phyloP scores from a whole-genome alignment of 2,329 filamentous ascomycete species.

The Ophidiomyces ophidiicola region DNA sequence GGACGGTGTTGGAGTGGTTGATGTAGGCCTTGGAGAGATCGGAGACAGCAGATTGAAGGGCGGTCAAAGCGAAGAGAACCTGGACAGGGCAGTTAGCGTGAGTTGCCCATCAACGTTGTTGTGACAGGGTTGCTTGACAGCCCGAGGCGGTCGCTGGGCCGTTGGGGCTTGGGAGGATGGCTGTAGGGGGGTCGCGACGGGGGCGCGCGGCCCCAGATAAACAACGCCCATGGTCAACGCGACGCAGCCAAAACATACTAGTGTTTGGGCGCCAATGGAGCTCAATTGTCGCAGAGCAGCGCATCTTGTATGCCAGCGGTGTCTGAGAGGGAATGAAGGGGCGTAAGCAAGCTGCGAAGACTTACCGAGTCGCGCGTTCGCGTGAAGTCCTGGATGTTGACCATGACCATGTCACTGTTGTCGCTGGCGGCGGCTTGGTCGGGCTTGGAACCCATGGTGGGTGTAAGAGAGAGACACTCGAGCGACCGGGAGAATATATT shows the following conservation, averaged over 20 bases:
- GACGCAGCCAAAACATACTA: slow-evolving; percentile 3
- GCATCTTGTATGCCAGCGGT: too few species aligned
- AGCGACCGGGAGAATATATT: too few species aligned
- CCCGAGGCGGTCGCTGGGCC: background rate
- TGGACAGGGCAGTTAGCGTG: slow-evolving; percentile 32
- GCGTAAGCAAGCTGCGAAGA: slow-evolving; percentile 17
- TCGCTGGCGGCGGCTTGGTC: slow-evolving; percentile 24
- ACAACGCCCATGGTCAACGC: background rate
- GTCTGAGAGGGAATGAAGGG: background rate
- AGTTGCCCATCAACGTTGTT: background rate
- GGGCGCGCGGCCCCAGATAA: too few species aligned
- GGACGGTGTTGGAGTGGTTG: slow-evolving; percentile 72
- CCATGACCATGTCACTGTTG: slow-evolving; percentile 27
- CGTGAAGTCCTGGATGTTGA: slow-evolving; percentile 61
- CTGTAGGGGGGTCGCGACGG: background rate
- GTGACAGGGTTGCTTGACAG: background rate
- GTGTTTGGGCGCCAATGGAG: background rate
- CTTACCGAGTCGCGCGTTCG: slow-evolving; percentile 73
- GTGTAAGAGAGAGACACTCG: too few species aligned
- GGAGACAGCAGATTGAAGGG: slow-evolving; percentile 66
- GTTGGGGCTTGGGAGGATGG: background rate
- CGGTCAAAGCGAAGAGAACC: slow-evolving; percentile 66
- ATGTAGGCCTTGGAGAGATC: slow-evolving; percentile 74
- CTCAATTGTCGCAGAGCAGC: too few species aligned
- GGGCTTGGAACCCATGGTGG: slow-evolving; percentile 33